Conservation (phyloP, 164 flowering plant genomes). For the Taxillus chinensis region DNA sequence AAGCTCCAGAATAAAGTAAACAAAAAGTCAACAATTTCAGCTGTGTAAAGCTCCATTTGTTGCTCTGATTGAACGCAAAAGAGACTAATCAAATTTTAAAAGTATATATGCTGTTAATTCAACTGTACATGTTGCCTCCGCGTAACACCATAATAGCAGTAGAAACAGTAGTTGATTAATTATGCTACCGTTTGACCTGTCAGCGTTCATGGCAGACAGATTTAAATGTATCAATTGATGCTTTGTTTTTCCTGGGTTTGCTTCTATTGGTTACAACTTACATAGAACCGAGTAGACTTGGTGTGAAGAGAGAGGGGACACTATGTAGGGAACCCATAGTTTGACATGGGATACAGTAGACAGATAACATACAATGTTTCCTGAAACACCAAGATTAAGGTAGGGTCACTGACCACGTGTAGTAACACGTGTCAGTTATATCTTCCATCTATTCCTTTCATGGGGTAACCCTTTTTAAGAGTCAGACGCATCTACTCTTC, state of each 20-base stretch:
- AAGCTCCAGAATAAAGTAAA: too few relatives aligned
- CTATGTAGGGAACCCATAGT: constrained; percentile 39
- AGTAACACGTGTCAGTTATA: constrained; percentile 8
- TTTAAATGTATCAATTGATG: neutral
- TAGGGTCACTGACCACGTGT: constrained; percentile 18
- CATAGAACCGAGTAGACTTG: constrained; percentile 21
- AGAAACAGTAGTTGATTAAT: constrained; percentile 7
- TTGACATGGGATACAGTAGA: constrained; percentile 17
- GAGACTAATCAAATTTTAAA: too few relatives aligned
- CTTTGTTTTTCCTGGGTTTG: constrained; percentile 7
- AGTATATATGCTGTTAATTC: too few relatives aligned
- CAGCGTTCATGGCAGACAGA: too few relatives aligned
- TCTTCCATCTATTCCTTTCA: constrained; percentile 7
- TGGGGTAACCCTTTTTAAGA: constrained; percentile 10
- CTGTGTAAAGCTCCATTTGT: too few relatives aligned
- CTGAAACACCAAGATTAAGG: constrained; percentile 17
- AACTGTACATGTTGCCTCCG: too few relatives aligned
- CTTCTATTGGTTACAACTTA: constrained; percentile 7
- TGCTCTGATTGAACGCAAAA: too few relatives aligned
- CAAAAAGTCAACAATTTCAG: too few relatives aligned
- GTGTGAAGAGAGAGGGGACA: constrained; percentile 9
- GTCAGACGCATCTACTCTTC: constrained; percentile 5
- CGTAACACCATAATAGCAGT: too few relatives aligned
- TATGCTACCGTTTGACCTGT: constrained; percentile 3
- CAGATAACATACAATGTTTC: constrained; percentile 34